These are phyloP conservation scores for Saccharomycopsis amapae DNA, from an alignment of 805 yeast genomes.

Conservation along the genomic window DNA sequence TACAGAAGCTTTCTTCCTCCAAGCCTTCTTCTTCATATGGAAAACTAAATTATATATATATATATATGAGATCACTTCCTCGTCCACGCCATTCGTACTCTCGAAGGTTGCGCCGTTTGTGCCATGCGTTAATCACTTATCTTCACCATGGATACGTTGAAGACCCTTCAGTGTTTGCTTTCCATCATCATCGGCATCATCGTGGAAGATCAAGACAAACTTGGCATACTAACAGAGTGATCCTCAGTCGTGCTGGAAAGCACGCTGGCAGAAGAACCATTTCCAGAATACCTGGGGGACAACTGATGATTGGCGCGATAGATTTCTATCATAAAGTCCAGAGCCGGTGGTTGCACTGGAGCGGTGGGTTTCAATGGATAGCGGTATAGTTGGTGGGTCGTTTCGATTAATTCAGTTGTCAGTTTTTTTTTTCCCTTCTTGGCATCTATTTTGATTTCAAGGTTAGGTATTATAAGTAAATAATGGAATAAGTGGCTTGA, in stretches of 20 bases:
- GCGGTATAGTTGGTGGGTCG: no score
- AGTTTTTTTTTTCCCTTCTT: no score
- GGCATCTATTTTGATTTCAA: no score
- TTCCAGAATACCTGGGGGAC: constrained; percentile 3
- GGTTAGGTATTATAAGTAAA: no score
- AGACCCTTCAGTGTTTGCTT: constrained; percentile 8
- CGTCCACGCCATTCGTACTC: constrained; percentile 5
- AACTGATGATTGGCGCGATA: no score
- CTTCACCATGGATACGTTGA: constrained; percentile 11
- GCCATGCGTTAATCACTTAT: constrained; percentile 5
- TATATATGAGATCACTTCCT: constrained; percentile 10
- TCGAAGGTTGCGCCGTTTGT: constrained; percentile 7
- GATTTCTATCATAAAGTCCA: no score
- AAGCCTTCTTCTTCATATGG: no score
- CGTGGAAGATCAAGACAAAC: not conserved
- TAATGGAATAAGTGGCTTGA: no score
- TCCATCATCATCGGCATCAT: not conserved
- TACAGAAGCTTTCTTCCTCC: not conserved
- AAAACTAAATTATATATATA: not conserved
- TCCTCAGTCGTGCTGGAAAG: not conserved
- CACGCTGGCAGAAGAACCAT: not conserved
- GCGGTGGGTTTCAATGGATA: no score
- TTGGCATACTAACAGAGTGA: not conserved
- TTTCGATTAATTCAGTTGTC: no score
- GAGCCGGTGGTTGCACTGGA: no score